These are phyloP conservation scores for Podospora conica DNA, from an alignment of 495 filamentous ascomycete genomes.

Conservation along the genomic window DNA sequence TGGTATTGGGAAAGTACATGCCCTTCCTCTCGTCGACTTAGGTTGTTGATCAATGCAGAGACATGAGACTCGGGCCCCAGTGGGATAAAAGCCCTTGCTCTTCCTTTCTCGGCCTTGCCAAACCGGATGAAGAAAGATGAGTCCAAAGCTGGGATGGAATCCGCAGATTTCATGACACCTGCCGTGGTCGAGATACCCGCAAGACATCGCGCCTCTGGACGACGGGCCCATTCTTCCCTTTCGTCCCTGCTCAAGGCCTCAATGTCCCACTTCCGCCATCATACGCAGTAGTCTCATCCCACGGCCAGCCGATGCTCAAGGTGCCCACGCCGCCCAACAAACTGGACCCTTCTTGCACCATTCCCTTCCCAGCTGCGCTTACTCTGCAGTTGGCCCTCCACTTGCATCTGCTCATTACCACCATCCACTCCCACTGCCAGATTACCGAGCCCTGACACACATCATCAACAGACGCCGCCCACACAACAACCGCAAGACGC, in stretches of 20 bases:
- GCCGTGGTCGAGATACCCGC: too few species aligned
- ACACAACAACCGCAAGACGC: background rate
- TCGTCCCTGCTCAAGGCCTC: too few species aligned
- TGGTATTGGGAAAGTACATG: background rate
- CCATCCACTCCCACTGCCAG: background rate
- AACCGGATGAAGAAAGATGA: background rate
- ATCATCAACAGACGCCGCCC: background rate
- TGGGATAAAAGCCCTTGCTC: background rate
- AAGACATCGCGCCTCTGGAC: too few species aligned
- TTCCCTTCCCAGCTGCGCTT: background rate
- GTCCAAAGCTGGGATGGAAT: background rate
- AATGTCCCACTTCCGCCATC: background rate
- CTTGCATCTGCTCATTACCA: background rate
- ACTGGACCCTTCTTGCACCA: background rate
- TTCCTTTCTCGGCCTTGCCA: background rate
- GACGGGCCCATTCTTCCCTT: too few species aligned
- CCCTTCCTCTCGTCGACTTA: background rate
- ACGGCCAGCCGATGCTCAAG: background rate
- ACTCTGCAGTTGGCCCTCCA: background rate
- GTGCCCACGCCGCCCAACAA: background rate
- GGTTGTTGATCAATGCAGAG: background rate
- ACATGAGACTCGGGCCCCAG: background rate
- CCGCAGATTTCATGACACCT: background rate
- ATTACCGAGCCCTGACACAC: too few species aligned
- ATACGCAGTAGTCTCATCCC: background rate